A percentile compares a stretch with the other conserved stretches of the same genome.
phyloP scores from a whole-genome alignment of 345 rosid genomes.

The Syzygium aqueum region DNA sequence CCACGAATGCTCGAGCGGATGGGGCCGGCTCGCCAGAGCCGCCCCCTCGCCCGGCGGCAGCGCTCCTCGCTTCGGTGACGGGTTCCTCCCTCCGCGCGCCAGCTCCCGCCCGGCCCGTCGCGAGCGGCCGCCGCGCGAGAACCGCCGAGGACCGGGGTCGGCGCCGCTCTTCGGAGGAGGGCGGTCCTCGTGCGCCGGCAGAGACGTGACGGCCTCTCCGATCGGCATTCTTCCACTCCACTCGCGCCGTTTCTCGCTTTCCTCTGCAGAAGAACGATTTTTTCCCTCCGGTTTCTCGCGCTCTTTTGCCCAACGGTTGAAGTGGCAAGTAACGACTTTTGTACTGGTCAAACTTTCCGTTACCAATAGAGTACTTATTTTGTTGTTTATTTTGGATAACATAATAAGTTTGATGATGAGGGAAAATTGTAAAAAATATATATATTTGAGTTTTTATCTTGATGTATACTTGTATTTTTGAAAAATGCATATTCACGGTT shows the following conservation, averaged over 20 bases:
- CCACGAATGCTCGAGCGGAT: constrained; percentile 48
- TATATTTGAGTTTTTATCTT: not conserved
- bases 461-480: not conserved
- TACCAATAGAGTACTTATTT: not conserved
- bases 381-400: not conserved
- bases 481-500: not conserved
- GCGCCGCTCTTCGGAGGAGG: not conserved
- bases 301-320: not conserved
- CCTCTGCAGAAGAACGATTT: not conserved
- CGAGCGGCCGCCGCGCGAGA: not conserved
- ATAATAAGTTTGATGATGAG: not conserved
- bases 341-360: not conserved
- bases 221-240: not conserved
- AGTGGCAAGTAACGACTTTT: not conserved
- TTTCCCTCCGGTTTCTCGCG: not conserved
- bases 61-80: not conserved
- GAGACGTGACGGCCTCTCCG: not conserved
- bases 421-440: not conserved
- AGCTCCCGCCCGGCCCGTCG: not conserved
- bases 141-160: not conserved
- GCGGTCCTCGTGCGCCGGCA: not conserved
- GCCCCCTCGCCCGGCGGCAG: not conserved
- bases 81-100: not conserved
- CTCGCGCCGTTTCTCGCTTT: not conserved
- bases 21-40: not conserved